Conservation (phyloP, 495 filamentous ascomycete species). For the Hypoxylon rickii region DNA sequence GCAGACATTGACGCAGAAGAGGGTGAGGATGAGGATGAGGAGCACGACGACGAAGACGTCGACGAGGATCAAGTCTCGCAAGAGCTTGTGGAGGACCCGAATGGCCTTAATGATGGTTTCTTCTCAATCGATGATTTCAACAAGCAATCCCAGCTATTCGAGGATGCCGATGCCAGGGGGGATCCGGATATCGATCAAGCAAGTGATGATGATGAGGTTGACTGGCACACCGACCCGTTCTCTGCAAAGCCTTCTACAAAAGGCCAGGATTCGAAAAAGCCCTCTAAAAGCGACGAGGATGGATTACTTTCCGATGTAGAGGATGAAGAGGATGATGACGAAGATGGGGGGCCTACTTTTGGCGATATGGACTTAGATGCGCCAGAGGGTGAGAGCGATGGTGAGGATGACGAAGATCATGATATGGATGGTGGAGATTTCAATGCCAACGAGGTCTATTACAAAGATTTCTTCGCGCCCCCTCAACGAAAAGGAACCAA, state of each 20-base stretch:
- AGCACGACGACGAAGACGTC: conserved; percentile 42
- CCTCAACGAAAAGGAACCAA: conserved; percentile 71
- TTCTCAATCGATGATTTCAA: conserved; percentile 99
- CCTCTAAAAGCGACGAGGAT: conserved; percentile 23
- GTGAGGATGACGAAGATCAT: conserved; percentile 59
- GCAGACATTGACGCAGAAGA: conserved; percentile 42
- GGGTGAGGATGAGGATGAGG: conserved; percentile 43
- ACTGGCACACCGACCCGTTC: conserved; percentile 80
- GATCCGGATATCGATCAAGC: conserved; percentile 64
- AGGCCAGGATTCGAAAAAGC: conserved; percentile 15
- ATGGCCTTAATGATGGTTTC: conserved; percentile 88
- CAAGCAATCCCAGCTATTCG: conserved; percentile 82
- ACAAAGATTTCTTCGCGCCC: conserved; percentile 88
- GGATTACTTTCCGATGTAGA: conserved; percentile 30
- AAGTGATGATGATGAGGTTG: conserved; percentile 79
- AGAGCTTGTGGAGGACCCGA: conserved; percentile 53
- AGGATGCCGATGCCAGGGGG: conserved; percentile 72
- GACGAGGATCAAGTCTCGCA: conserved; percentile 40
- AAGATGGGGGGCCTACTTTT: conserved; percentile 78
- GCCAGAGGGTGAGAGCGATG: conserved; percentile 60
- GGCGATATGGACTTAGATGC: conserved; percentile 67
- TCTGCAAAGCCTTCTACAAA: conserved; percentile 26
- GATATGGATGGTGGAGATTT: conserved; percentile 52
- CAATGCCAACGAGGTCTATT: conserved; percentile 85
- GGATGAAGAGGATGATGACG: conserved; percentile 60